Evolutionary conservation across 148 eudicot species (phyloP), one percentile per base, ranked within the genome.

Genomic region (Vaccinium macrocarpon): DNA sequence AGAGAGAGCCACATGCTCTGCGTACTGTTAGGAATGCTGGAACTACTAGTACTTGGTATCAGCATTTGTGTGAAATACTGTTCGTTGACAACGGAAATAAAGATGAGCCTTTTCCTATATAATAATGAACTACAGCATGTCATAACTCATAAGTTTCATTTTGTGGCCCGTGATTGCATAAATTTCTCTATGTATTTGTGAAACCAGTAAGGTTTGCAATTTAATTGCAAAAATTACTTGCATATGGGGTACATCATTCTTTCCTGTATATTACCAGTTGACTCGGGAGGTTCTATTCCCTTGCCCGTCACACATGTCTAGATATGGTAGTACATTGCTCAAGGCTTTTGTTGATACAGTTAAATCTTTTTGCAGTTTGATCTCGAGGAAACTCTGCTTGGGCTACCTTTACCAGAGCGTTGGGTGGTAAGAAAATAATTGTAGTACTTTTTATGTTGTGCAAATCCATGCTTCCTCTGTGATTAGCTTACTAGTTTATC

Each of bases 391-490:
- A 86, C 84, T 61, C 79, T 97, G 86, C 88, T 84, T 78, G 82
- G 81, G 79, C 88, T 97, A 85, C 98, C 94, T 77, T 89, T 97
- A 75, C 92, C 98, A 83, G 99, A 97, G 87, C 90, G 94, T 83
- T 97, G 99, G 99, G 99, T 93, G 99, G 99, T 97, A 88, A 93
- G 98, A 88, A 15, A 84, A n/a, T 25, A 68, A 74, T 76, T 80
- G 14, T 21, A 14, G 52, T 84, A 18, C 57, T 38, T 83, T 29
- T 56, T 64, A 70, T 12, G 80, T 42, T 46, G 50, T 76, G 23
- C 13, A 25, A 21, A 35, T n/a, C n/a, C 61, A 12, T 55, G 35
- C 78, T 82, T 61, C 16, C 79, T 57, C 61, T 27, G 23, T 27
- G 14, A 72, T 62, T 72, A 18, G 29, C 50, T 71, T 25, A 57